phyloP scores from a whole-genome alignment of 2,329 filamentous ascomycete genomes.

The Proliferodiscus dingleyae region DNA sequence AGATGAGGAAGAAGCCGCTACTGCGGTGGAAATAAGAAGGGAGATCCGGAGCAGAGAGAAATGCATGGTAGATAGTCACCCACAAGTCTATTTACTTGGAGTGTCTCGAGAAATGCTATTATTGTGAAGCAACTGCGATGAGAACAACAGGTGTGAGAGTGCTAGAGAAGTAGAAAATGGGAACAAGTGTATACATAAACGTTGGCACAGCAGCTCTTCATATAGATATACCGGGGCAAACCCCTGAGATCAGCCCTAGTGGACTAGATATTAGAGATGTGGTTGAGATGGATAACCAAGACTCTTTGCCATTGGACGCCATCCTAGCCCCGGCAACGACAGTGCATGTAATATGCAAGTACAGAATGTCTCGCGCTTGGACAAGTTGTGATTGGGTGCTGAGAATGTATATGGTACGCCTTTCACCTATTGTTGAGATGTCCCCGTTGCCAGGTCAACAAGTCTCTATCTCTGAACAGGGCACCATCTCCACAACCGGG shows the following conservation, averaged over 20 bases:
- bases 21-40: slow-evolving; percentile 27
- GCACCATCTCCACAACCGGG: background rate
- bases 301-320: slow-evolving; percentile 1
- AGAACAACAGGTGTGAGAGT: background rate
- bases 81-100: background rate
- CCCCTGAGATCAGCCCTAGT: slow-evolving; percentile 2
- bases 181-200: slow-evolving; percentile 1
- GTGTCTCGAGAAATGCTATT: background rate
- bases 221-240: slow-evolving; percentile 6
- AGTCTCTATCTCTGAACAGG: background rate
- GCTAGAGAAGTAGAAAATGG: background rate
- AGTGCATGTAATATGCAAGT: background rate
- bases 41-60: slow-evolving; percentile 22
- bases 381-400: slow-evolving; percentile 8
- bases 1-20: slow-evolving; percentile 21
- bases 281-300: background rate
- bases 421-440: slow-evolving; percentile 5
- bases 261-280: background rate
- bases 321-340: slow-evolving; percentile 1
- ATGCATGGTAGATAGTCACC: slow-evolving; percentile 9
- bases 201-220: slow-evolving; percentile 5
- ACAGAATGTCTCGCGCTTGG: background rate
- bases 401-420: slow-evolving; percentile 3
- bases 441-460: slow-evolving; percentile 2
- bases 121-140: background rate